Base-by-base conservation (phyloP, 768 basidiomycete genomes). In the Tulasnella sp. region DNA sequence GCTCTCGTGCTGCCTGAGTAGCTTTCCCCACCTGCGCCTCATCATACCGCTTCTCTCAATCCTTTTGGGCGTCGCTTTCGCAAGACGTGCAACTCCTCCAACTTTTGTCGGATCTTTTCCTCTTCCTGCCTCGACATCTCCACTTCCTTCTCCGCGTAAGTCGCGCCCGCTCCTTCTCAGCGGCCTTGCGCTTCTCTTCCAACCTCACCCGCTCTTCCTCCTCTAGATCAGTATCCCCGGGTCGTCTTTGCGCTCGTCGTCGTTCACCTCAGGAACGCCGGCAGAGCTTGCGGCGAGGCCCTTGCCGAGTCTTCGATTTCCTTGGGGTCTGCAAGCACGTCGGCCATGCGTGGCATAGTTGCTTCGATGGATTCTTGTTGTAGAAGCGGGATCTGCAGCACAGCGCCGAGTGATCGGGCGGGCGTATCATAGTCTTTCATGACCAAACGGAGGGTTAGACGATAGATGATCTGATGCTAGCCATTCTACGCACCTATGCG, bases 351-450 rank as follows among this genome's bases (percentile, higher is more conserved):
- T 35, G 95, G 93, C 89, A 97, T 91, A 3, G 95, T 97, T 80
- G 89, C 87, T 77, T 97, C 93, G 70, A 99, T 89, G 73, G 87
- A 88, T 20, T 91, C 91, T n/a, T 90, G 88, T 79, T 91, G 90
- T 15, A 99, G 86, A 0, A 90, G 90, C 0, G 96, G 94, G 81
- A 97, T 90, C 10, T 91, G 86, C 1, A 98, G 88, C 67, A 98
- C 90, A 0, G 89, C 84, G 18, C 88, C 88, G 7, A 98, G 86
- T 0, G 96, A 95, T 7, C 88, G 84, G 0, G 94, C 91, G 7
- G 95, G 96, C 2, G 91, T 90, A 83, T 94, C 89, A 82, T 97
- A 99, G 0, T 91, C 89, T 80, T 89, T 89, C 89, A 99, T 90
- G 73, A 98, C 93, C 94, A 55, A 78, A 80, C 13, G 1, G 26